phyloP scores from a whole-genome alignment of 371 early-diverging fungal genomes.

The Funneliformis caledonium region DNA sequence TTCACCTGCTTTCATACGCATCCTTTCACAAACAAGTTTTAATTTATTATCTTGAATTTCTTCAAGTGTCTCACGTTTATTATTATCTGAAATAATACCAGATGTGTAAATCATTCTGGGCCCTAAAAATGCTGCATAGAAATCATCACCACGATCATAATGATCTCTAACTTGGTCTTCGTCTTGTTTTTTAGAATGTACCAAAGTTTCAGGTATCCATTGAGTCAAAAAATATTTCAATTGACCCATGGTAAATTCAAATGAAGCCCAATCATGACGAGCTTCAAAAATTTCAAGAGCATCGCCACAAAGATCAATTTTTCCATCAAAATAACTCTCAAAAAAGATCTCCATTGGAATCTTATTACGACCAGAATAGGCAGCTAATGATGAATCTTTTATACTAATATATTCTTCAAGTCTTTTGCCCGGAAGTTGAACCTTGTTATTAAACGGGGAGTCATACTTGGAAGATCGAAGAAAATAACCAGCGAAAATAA shows the following conservation, averaged over 20 bases:
- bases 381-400: constrained; percentile 76
- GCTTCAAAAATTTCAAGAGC: constrained; percentile 86
- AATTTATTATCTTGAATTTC: constrained; percentile 95
- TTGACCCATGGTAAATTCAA: constrained; percentile 83
- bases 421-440: constrained; percentile 76
- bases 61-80: constrained; percentile 85
- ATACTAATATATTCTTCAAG: constrained; percentile 88
- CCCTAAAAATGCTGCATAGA: constrained; percentile 94
- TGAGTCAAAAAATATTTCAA: constrained; percentile 91
- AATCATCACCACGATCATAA: constrained; percentile 97
- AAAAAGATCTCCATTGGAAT: constrained; percentile 97
- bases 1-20: constrained; percentile 88
- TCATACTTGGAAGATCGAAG: constrained; percentile 69
- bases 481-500: constrained; percentile 67
- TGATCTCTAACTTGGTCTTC: constrained; percentile 96
- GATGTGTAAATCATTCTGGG: constrained; percentile 95
- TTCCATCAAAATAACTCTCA: constrained; percentile 93
- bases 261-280: constrained; percentile 94
- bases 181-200: constrained; percentile 96
- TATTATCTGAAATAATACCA: constrained; percentile 82
- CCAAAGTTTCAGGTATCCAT: constrained; percentile 94
- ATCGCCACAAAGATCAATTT: constrained; percentile 91
- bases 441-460: constrained; percentile 70
- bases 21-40: constrained; percentile 84
- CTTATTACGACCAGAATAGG: constrained; percentile 79